phyloP scores from a whole-genome alignment of 2,329 filamentous ascomycete species.

The Lanzia echinophila region DNA sequence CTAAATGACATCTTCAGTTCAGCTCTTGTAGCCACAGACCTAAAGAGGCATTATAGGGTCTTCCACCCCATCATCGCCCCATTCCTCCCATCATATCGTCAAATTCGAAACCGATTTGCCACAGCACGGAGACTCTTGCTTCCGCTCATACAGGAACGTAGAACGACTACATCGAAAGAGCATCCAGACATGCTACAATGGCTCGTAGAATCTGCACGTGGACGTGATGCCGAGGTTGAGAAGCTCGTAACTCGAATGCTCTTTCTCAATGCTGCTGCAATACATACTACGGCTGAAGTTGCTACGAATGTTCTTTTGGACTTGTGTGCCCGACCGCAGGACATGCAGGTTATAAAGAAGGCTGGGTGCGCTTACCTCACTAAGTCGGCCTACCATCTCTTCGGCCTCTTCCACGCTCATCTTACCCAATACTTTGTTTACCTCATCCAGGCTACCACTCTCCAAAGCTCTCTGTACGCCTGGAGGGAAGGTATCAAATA shows the following conservation, averaged over 20 bases:
- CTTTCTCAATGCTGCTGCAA: conserved; percentile 34
- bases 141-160: background rate
- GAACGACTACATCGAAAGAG: background rate
- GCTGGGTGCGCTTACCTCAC: conserved; percentile 53
- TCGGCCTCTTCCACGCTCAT: conserved; percentile 88
- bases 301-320: conserved; percentile 46
- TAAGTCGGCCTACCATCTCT: conserved; percentile 71
- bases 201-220: conserved; percentile 3
- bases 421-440: conserved; percentile 80
- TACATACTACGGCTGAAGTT: conserved; percentile 44
- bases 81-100: background rate
- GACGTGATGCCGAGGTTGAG: background rate
- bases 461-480: conserved; percentile 78
- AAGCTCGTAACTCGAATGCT: background rate
- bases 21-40: background rate
- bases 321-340: conserved; percentile 43
- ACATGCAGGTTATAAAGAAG: conserved; percentile 25
- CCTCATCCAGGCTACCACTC: conserved; percentile 80
- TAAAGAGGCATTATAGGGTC: background rate
- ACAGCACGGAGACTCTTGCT: background rate
- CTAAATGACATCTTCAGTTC: background rate
- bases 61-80: background rate
- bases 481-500: conserved; percentile 79
- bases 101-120: background rate
- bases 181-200: conserved; percentile 10